phyloP scores from a whole-genome alignment of 805 yeast species.

The Yarrowia divulgata region DNA sequence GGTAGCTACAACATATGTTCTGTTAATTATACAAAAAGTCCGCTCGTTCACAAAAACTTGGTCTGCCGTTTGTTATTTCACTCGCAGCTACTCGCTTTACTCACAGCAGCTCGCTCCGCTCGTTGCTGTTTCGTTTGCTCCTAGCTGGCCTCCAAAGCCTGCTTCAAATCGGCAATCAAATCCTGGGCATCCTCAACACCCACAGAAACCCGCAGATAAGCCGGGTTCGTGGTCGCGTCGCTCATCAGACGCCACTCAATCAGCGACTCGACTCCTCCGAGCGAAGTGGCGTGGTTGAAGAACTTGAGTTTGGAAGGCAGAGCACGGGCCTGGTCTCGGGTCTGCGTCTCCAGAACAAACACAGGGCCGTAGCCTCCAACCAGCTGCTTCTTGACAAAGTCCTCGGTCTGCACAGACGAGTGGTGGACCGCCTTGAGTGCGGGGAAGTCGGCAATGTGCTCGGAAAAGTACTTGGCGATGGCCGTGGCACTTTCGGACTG shows the following conservation, averaged over 20 bases:
- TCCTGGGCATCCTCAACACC: slow-evolving; percentile 84
- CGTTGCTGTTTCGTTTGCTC: too few species aligned
- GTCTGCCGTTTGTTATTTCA: too few species aligned
- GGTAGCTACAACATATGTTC: too few species aligned
- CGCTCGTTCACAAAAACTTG: too few species aligned
- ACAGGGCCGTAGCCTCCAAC: slow-evolving; percentile 71
- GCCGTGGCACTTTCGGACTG: slow-evolving; percentile 70
- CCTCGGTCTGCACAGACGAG: slow-evolving; percentile 78
- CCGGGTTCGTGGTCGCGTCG: slow-evolving; percentile 63
- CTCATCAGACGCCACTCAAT: slow-evolving; percentile 89
- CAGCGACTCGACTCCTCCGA: slow-evolving; percentile 91
- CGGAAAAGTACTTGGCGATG: slow-evolving; percentile 65
- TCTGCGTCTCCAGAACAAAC: slow-evolving; percentile 65
- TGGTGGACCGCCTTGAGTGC: slow-evolving; percentile 65
- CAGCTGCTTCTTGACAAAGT: slow-evolving; percentile 69
- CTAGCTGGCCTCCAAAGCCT: slow-evolving; percentile 55
- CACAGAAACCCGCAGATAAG: slow-evolving; percentile 73
- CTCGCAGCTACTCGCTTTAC: too few species aligned
- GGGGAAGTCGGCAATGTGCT: slow-evolving; percentile 58
- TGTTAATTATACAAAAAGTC: too few species aligned
- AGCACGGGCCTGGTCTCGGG: slow-evolving; percentile 62
- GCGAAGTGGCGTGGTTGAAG: slow-evolving; percentile 90
- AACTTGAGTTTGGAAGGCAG: slow-evolving; percentile 71
- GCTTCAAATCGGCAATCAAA: slow-evolving; percentile 72
- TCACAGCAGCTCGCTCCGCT: too few species aligned